A percentile compares a stretch with the other conserved stretches of the same genome.
Evolutionary conservation across 352 stramenopile genomes (phyloP).

Genomic region (Ochromonadaceae sp.): DNA sequence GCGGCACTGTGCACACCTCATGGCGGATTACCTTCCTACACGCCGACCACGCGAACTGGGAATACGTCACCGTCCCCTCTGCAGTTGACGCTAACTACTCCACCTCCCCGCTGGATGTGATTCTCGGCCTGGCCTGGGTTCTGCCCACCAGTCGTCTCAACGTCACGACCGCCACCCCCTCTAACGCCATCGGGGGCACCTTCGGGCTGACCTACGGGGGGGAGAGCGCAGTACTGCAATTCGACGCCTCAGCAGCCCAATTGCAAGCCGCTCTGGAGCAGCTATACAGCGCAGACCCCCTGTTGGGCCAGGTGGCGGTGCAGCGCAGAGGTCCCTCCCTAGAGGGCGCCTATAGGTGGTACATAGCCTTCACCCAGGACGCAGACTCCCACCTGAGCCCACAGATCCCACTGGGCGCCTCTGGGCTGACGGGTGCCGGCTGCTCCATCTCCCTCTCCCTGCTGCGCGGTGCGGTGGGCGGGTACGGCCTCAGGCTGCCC

Average conservation of each 20-base stretch:
- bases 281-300: background rate
- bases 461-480: background rate
- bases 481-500: background rate
- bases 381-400: background rate
- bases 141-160: background rate
- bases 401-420: background rate
- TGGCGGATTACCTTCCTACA: background rate
- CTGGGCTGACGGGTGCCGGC: background rate
- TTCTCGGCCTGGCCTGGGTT: background rate
- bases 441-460: background rate
- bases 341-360: background rate
- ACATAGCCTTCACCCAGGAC: background rate
- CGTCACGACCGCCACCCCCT: background rate
- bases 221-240: background rate
- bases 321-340: background rate
- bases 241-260: background rate
- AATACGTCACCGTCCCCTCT: too few relatives aligned
- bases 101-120: background rate
- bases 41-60: too few relatives aligned
- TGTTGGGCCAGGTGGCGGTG: background rate
- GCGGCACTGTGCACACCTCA: background rate
- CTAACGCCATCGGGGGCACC: background rate
- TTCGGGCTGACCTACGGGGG: conserved; percentile 7
- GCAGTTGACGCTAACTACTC: too few relatives aligned
- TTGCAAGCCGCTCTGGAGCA: background rate